A percentile compares a stretch with the other conserved stretches of the same genome.
Evolutionary conservation across 768 basidiomycete genomes (phyloP).

Genomic region (Obba rivulosa): DNA sequence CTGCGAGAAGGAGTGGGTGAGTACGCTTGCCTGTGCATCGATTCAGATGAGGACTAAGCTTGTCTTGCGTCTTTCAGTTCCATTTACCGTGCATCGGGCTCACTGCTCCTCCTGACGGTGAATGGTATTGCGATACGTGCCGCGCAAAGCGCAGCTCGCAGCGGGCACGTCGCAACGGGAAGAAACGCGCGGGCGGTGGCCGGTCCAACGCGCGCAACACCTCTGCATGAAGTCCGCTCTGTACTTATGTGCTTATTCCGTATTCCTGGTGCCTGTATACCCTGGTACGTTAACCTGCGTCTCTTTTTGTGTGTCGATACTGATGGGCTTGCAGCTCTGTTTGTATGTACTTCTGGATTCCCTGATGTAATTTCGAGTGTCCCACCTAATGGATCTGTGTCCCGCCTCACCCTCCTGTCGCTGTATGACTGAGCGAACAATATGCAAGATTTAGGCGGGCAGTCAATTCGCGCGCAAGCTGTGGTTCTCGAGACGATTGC

Average conservation of each 20-base stretch:
- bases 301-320: no score
- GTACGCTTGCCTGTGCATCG: conserved; percentile 28
- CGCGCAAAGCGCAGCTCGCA: conserved; percentile 44
- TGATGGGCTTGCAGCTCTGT: no score
- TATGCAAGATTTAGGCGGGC: no score
- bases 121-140: conserved; percentile 75
- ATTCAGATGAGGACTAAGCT: conserved; percentile 6
- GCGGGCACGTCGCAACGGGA: conserved; percentile 19
- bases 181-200: conserved; percentile 20
- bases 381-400: no score
- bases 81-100: conserved; percentile 75
- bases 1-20: conserved; percentile 88
- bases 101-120: conserved; percentile 57
- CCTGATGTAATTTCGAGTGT: no score
- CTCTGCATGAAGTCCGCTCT: conserved; percentile 11
- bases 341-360: no score
- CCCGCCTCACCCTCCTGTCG: no score
- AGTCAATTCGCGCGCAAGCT: no score
- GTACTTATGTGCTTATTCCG: background rate
- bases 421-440: no score
- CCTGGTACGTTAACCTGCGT: no score
- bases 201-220: conserved; percentile 17
- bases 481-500: no score
- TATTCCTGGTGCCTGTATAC: background rate
- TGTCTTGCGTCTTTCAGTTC: conserved; percentile 44